Conservation (phyloP, 352 stramenopile species). For the Thalassiosira exigua region DNA sequence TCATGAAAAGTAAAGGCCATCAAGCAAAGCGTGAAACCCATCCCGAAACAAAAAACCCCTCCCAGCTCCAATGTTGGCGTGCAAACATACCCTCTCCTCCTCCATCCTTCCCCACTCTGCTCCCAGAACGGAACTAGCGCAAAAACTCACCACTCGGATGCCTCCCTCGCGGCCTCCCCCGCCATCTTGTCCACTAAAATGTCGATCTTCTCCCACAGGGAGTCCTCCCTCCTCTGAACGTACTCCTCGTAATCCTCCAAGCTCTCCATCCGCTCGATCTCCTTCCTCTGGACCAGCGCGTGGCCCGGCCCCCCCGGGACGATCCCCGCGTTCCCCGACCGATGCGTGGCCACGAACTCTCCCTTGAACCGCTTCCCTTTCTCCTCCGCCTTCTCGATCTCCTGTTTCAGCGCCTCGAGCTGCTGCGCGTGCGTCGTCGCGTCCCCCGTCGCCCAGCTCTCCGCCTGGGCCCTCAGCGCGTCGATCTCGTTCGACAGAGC, state of each 20-base stretch:
- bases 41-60: too few species aligned
- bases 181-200: slow-evolving; percentile 30
- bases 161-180: slow-evolving; percentile 42
- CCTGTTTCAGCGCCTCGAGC: neutral
- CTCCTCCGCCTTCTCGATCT: neutral
- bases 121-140: too few species aligned
- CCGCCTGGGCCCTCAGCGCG: neutral
- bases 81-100: too few species aligned
- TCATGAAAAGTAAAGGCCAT: too few species aligned
- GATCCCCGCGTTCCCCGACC: neutral
- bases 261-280: slow-evolving; percentile 23
- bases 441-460: neutral
- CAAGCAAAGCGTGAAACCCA: too few species aligned
- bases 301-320: slow-evolving; percentile 13
- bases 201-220: slow-evolving; percentile 35
- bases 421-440: neutral
- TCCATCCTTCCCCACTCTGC: too few species aligned
- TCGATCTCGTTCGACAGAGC: neutral
- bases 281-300: neutral
- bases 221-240: slow-evolving; percentile 42
- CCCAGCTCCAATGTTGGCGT: too few species aligned
- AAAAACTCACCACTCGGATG: slow-evolving; percentile 52
- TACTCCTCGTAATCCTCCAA: slow-evolving; percentile 44
- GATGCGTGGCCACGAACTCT: neutral
- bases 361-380: neutral